These are phyloP conservation scores for Aspergillus campestris DNA, from an alignment of 495 filamentous ascomycete species.

Conservation along the genomic window DNA sequence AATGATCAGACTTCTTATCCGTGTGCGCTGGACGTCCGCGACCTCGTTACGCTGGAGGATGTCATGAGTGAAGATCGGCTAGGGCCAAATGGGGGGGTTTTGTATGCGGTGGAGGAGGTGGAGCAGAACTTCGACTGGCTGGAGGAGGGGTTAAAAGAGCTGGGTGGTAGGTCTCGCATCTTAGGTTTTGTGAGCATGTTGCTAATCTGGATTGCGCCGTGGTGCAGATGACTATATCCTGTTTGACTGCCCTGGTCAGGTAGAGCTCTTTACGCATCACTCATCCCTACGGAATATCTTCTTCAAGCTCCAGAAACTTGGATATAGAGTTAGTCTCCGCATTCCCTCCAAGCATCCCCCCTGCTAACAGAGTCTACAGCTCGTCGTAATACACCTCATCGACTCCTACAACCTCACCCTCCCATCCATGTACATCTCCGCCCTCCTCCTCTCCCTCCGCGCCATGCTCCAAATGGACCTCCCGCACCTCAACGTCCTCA, in stretches of 20 bases:
- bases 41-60: constrained; percentile 81
- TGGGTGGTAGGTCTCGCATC: constrained; percentile 43
- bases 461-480: constrained; percentile 98
- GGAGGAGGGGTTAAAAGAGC: constrained; percentile 62
- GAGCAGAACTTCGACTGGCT: constrained; percentile 90
- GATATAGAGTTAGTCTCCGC: constrained; percentile 64
- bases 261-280: constrained; percentile 95
- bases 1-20: constrained; percentile 65
- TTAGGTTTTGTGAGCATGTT: constrained; percentile 5
- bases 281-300: constrained; percentile 84
- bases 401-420: constrained; percentile 87
- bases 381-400: constrained; percentile 82
- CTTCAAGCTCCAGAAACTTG: constrained; percentile 79
- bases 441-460: constrained; percentile 81
- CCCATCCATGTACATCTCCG: constrained; percentile 90
- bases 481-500: constrained; percentile 89
- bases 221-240: constrained; percentile 77
- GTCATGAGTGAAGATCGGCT: constrained; percentile 89
- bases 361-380: constrained; percentile 40
- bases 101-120: constrained; percentile 93
- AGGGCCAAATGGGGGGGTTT: constrained; percentile 83
- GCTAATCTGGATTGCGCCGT: constrained; percentile 1
- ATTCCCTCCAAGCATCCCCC: background rate
- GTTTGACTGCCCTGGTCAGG: constrained; percentile 95
- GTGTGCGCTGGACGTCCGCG: constrained; percentile 83